Evolutionary conservation across 1,284 basidiomycete species (phyloP), one percentile per base, ranked within the genome.

Genomic region (Pulveroboletus sp.): DNA sequence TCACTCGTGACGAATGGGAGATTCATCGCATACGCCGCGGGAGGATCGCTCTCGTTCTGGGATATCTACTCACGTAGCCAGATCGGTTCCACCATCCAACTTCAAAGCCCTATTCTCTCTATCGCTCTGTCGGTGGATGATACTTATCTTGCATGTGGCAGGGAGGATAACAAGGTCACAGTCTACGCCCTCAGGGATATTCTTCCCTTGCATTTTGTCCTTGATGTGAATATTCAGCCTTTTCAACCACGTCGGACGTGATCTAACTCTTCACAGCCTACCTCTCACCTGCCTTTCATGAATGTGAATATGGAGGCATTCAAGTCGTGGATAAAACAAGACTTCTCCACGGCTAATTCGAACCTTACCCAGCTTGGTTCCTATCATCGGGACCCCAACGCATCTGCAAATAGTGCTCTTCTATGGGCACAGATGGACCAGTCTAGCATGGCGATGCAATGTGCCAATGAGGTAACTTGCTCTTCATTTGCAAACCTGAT

Each of bases 81-180:
- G 29, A 54, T 54, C 2, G 62, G 59, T 16, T 13, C 52, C n/a
- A 50, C 32, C 12, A 41, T 63, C 15, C 24, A 10, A 6, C 21
- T 39, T 19, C 35, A 36, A 12, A 11, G 49, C 9, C n/a, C 32
- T 1, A 50, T 63, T 3, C n/a, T 36, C 26, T 57, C 41, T 13
- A 42, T 62, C 12, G 40, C 58, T 15, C 35, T 63, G 3, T 62
- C 61, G 0, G 4, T 47, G 6, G 52, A 61, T 0, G 32, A 16
- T 5, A 45, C 19, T 26, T 53, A 55, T 41, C 59, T 62, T 15
- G 61, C 50, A 16, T 62, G 52, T 32, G 59, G 62, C 3, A 48
- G 42, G 13, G 21, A 24, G 3, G 56, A 64, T 35, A 37, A 40
- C 17, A 63, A 54, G 33, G 43, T 62, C 15, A 54, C 29, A 4